Percentiles rank a stretch among this genome's conserved stretches.
phyloP scores from a whole-genome alignment of 2,329 filamentous ascomycete genomes.

The Xylariomycetidae sp. region DNA sequence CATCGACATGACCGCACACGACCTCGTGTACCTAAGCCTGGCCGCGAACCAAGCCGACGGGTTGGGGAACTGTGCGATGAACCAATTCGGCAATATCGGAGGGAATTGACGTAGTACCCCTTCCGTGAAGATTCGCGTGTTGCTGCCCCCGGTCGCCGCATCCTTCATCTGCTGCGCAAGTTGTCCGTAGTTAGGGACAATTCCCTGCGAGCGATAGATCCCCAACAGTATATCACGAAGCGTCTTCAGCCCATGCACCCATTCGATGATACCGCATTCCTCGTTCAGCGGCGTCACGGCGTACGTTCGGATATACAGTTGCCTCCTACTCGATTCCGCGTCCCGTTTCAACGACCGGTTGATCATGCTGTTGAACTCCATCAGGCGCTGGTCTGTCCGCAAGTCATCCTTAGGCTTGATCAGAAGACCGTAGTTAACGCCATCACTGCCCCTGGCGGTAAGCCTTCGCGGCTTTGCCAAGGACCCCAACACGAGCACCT shows the following conservation, averaged over 20 bases:
- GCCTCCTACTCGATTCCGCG: conserved; percentile 81
- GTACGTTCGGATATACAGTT: conserved; percentile 95
- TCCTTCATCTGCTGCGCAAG: conserved; percentile 62
- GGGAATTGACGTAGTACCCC: conserved; percentile 64
- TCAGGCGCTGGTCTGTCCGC: conserved; percentile 92
- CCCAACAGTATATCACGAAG: conserved; percentile 84
- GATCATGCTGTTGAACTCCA: conserved; percentile 99
- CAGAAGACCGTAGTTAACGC: conserved; percentile 80
- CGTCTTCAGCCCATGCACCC: conserved; percentile 94
- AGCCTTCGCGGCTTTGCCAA: conserved; percentile 89
- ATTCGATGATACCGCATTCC: conserved; percentile 96
- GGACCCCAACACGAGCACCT: conserved; percentile 85
- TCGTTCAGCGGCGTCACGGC: conserved; percentile 95
- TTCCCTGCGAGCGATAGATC: conserved; percentile 70
- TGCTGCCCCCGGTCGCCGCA: conserved; percentile 51
- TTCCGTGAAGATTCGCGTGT: conserved; percentile 68
- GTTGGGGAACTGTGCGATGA: conserved; percentile 89
- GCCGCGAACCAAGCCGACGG: conserved; percentile 90
- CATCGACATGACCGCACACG: conserved; percentile 99
- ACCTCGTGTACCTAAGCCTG: conserved; percentile 83
- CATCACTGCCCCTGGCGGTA: conserved; percentile 83
- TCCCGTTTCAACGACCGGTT: conserved; percentile 91
- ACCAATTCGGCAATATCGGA: conserved; percentile 87
- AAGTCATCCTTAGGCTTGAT: conserved; percentile 99
- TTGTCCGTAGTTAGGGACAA: conserved; percentile 64